These are phyloP conservation scores for Dothideomycetidae sp. DNA, from an alignment of 2,329 filamentous ascomycete species.

Conservation along the genomic window DNA sequence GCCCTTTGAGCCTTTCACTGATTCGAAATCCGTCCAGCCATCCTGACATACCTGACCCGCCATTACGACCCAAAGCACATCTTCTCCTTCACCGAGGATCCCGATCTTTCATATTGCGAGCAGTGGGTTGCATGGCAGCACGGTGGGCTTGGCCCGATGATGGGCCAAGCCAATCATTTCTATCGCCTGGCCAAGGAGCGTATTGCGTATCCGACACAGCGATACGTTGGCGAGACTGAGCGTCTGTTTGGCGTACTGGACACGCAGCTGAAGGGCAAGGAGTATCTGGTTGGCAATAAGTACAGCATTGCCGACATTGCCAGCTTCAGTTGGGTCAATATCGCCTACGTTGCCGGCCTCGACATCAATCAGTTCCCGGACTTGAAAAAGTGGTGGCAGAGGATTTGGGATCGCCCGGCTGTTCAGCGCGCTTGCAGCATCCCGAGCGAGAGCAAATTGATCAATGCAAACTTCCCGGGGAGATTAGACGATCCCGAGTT, in stretches of 20 bases:
- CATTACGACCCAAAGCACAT: conserved; percentile 34
- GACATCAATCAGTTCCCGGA: conserved; percentile 30
- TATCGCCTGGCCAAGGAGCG: conserved; percentile 30
- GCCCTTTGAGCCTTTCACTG: conserved; percentile 2
- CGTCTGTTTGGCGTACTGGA: conserved; percentile 33
- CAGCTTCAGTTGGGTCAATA: conserved; percentile 32
- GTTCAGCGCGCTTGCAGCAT: conserved; percentile 27
- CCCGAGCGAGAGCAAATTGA: conserved; percentile 24
- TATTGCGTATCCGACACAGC: conserved; percentile 29
- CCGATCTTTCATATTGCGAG: conserved; percentile 35
- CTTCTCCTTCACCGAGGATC: conserved; percentile 32
- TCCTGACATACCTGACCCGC: conserved; percentile 31
- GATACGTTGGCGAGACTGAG: conserved; percentile 35
- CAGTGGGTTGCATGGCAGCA: conserved; percentile 48
- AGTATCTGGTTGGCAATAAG: conserved; percentile 33
- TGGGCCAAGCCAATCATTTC: conserved; percentile 20
- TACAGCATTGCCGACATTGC: conserved; percentile 35
- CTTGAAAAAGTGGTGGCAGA: conserved; percentile 31
- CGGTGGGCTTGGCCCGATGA: conserved; percentile 30
- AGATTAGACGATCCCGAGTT: conserved; percentile 35
- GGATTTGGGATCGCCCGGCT: conserved; percentile 27
- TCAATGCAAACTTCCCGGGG: conserved; percentile 30
- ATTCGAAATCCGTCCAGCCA: conserved; percentile 20
- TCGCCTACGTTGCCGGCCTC: conserved; percentile 27
- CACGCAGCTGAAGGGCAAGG: conserved; percentile 25